phyloP scores from a whole-genome alignment of 2,329 filamentous ascomycete genomes.

The Ophiostoma ulmi region DNA sequence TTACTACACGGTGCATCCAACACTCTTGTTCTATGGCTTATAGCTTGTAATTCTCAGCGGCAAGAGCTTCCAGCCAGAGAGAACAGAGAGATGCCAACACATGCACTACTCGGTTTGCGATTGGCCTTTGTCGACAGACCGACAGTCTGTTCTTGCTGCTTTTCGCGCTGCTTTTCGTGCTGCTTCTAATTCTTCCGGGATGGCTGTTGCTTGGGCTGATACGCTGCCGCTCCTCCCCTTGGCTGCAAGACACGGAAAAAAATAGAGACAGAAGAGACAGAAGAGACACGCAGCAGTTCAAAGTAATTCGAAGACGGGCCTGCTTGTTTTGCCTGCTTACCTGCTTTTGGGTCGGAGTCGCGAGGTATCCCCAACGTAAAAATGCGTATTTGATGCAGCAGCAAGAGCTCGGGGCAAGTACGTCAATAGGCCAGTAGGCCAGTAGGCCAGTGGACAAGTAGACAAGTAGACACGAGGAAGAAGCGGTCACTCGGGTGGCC shows the following conservation, averaged over 20 bases:
- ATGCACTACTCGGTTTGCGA: background rate
- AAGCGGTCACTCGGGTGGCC: slow-evolving; percentile 1
- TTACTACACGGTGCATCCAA: too few relatives aligned
- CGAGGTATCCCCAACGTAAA: slow-evolving; percentile 1
- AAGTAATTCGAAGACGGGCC: background rate
- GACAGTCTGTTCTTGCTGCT: background rate
- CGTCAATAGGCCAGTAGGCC: background rate
- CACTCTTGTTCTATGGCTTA: too few relatives aligned
- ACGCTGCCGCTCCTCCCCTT: too few relatives aligned
- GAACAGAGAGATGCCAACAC: background rate
- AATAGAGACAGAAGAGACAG: too few relatives aligned
- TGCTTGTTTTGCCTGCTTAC: background rate
- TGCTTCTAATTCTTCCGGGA: background rate
- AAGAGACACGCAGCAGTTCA: background rate
- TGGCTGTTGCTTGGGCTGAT: background rate
- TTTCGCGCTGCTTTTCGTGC: background rate
- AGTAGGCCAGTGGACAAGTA: background rate
- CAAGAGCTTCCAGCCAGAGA: background rate
- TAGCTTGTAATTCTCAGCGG: too few relatives aligned
- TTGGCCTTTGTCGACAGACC: background rate
- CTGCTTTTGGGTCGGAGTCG: background rate
- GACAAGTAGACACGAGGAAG: background rate
- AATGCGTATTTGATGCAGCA: background rate
- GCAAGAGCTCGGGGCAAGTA: background rate
- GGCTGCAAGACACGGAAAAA: too few relatives aligned